Conservation (phyloP, 805 yeast species). For the Saccharomycodes ludwigii region DNA sequence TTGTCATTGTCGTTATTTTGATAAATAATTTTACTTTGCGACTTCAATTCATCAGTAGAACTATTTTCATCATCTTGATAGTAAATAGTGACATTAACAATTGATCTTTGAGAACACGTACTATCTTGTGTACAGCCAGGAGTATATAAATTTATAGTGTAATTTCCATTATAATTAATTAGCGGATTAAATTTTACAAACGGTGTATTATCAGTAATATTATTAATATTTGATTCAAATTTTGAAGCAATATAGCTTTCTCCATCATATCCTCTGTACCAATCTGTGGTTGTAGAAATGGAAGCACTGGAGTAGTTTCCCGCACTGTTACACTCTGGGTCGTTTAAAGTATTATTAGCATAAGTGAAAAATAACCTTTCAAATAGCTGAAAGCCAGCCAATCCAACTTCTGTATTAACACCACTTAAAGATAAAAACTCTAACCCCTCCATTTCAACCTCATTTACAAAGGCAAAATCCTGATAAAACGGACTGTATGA, state of each 20-base stretch:
- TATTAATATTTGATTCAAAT: slow-evolving; percentile 24
- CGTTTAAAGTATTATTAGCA: slow-evolving; percentile 66
- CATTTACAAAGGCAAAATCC: slow-evolving; percentile 73
- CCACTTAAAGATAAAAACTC: slow-evolving; percentile 53
- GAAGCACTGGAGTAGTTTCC: slow-evolving; percentile 13
- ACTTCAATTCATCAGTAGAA: slow-evolving; percentile 19
- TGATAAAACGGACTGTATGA: slow-evolving; percentile 39
- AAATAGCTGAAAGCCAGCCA: slow-evolving; percentile 63
- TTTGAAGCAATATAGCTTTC: slow-evolving; percentile 19
- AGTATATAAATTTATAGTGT: slow-evolving; percentile 61
- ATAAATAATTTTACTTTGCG: slow-evolving; percentile 30
- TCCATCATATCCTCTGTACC: slow-evolving; percentile 21
- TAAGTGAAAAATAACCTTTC: slow-evolving; percentile 43
- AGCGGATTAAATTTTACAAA: slow-evolving; percentile 48
- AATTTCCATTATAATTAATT: slow-evolving; percentile 61
- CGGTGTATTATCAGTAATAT: slow-evolving; percentile 23
- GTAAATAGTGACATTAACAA: slow-evolving; percentile 59
- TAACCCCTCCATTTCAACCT: slow-evolving; percentile 45
- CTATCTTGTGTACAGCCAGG: slow-evolving; percentile 72
- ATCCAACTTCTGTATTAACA: slow-evolving; percentile 57
- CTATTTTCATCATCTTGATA: slow-evolving; percentile 28
- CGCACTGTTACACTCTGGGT: slow-evolving; percentile 58
- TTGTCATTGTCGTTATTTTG: slow-evolving; percentile 75
- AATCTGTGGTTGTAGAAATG: slow-evolving; percentile 17
- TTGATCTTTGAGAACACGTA: slow-evolving; percentile 61